Conservation (phyloP, 2,329 filamentous ascomycete species). For the Lojkania enalia region DNA sequence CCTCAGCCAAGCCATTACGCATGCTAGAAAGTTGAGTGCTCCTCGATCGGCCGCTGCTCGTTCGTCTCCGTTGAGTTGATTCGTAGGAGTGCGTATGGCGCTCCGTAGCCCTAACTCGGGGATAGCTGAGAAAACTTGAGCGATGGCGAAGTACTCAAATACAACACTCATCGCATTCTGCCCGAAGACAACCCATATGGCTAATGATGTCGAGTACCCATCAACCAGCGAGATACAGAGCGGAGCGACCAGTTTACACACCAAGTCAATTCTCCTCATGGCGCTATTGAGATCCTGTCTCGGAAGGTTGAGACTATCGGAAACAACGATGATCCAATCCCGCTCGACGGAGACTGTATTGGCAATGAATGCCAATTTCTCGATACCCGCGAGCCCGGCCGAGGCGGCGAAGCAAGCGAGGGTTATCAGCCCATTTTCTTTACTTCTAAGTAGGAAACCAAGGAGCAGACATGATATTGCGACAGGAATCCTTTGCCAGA, state of each 20-base stretch:
- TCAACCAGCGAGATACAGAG: constrained; percentile 56
- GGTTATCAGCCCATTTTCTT: constrained; percentile 19
- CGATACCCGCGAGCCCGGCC: constrained; percentile 65
- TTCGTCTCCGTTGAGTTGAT: neutral
- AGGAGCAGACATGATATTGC: constrained; percentile 38
- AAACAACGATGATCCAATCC: constrained; percentile 67
- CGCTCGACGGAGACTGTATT: constrained; percentile 71
- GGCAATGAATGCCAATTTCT: constrained; percentile 67
- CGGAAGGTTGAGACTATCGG: constrained; percentile 38
- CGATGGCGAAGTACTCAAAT: constrained; percentile 59
- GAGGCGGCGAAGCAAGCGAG: constrained; percentile 36
- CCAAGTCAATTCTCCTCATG: constrained; percentile 63
- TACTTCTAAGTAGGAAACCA: constrained; percentile 18
- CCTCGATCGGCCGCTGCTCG: neutral
- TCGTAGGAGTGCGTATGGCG: neutral
- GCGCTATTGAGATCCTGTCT: constrained; percentile 56
- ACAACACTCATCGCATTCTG: constrained; percentile 55
- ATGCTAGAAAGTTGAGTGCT: neutral
- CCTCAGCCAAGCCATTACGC: constrained; percentile 9
- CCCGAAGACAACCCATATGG: constrained; percentile 54
- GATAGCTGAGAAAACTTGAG: constrained; percentile 42
- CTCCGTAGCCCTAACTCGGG: constrained; percentile 27
- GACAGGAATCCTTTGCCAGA: constrained; percentile 42
- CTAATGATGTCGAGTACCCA: constrained; percentile 52
- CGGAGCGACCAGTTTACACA: constrained; percentile 61